Base-by-base conservation (phyloP, 2,329 filamentous ascomycete species). In the Neopestalotiopsis rosae region DNA sequence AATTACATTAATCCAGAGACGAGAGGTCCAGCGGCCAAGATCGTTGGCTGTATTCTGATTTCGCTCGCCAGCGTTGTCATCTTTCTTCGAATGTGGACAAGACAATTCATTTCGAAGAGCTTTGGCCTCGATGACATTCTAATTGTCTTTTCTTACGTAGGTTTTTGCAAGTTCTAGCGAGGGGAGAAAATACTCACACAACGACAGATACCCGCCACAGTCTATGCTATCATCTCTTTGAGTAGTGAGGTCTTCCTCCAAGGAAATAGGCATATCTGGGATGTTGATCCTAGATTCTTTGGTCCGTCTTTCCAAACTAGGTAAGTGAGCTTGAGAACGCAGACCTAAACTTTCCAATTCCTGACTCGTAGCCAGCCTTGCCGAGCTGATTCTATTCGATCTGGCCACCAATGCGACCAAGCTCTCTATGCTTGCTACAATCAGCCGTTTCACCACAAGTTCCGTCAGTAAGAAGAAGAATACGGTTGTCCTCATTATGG, bases 401-500 rank as follows among this genome's bases (percentile, higher is more conserved):
- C 61, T 79, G 13, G 74, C 81, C 1, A 81, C 81, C 1, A 79
- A 72, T 52, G 71, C 83, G 45, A 82, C 79, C 3, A 84, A 83
- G 68, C 69, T 83, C 10, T 83, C 81, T 1, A 82, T 83, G 75
- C 77, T 83, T 9, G 76, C 77, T 12, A 76, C 82, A 56, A 75
- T 82, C 34, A 78, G 82, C 61, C 74, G 81, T 28, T 73, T 83
- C 14, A 77, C 80, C 2, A 74, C 76, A 17, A 77, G 77, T 5
- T 77, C 76, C 2, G 72, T 72, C 5, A 72, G 72, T 66, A 74
- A 72, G 30, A 75, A 74, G 52, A 77, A 80, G 69, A 76, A 76
- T 28, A 73, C 71, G 34, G 71, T 79, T 20, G 77, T 80, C 17
- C 65, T 76, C 17, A 68, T 73, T 10, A 72, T 81, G n/a, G 76